Evolutionary conservation across 305 asterid species (phyloP).

Genomic region (Plantago rigida): DNA sequence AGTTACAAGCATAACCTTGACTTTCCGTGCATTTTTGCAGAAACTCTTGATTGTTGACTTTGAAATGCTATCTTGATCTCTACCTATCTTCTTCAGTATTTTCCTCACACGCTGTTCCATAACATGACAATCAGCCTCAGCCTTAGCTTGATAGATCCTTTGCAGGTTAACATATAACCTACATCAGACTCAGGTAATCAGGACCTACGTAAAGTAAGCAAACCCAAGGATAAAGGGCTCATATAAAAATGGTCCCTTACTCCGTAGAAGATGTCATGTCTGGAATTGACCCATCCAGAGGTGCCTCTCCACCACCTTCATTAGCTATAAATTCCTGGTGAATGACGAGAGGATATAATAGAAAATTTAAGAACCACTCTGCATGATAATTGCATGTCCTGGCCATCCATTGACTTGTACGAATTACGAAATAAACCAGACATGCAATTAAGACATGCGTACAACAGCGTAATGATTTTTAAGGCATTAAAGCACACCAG

Average conservation of each 20-base stretch:
- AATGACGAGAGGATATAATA: constrained; percentile 13
- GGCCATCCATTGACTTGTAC: constrained; percentile 3
- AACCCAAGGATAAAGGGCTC: constrained; percentile 10
- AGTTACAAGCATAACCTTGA: constrained; percentile 43
- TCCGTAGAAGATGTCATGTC: constrained; percentile 98
- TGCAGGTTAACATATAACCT: constrained; percentile 79
- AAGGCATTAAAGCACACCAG: background rate
- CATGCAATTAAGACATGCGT: too few relatives aligned
- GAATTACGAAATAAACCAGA: background rate
- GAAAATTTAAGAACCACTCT: constrained; percentile 13
- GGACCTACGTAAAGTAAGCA: background rate
- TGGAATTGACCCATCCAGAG: constrained; percentile 92
- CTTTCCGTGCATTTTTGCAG: constrained; percentile 87
- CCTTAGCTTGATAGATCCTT: constrained; percentile 85
- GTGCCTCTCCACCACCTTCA: constrained; percentile 92
- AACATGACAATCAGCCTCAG: constrained; percentile 73
- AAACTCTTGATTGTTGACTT: constrained; percentile 67
- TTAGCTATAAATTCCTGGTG: constrained; percentile 69
- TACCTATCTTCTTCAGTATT: constrained; percentile 63
- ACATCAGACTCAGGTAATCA: constrained; percentile 25
- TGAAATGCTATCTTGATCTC: constrained; percentile 76
- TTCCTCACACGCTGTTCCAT: constrained; percentile 59
- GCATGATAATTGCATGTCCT: constrained; percentile 2
- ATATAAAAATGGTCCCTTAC: constrained; percentile 42
- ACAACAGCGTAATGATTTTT: background rate